phyloP scores from a whole-genome alignment of 129 eudicot genomes.

The Arctium lappa region DNA sequence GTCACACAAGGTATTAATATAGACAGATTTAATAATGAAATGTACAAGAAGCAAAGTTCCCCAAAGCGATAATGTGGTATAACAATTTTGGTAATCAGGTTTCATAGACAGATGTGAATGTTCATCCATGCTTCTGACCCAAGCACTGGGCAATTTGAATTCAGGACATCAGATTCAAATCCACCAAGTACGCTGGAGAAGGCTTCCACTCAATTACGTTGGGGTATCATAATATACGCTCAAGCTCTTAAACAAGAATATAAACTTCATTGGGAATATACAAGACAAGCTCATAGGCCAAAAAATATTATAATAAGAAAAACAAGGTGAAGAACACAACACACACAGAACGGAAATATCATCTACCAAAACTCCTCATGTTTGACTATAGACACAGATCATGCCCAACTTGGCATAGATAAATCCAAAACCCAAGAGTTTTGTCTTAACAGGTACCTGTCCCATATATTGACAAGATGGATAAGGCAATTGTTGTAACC shows the following conservation, averaged over 20 bases:
- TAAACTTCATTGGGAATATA: not conserved
- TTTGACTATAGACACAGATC: too few relatives aligned
- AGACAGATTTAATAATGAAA: not conserved
- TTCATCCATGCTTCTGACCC: not conserved
- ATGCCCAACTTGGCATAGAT: too few relatives aligned
- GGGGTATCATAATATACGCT: not conserved
- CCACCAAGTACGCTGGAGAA: not conserved
- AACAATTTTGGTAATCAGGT: not conserved
- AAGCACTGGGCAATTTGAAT: not conserved
- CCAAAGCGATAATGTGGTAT: not conserved
- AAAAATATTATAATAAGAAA: too few relatives aligned
- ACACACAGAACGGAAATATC: too few relatives aligned
- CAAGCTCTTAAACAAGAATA: slow-evolving; percentile 4
- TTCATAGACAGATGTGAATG: not conserved
- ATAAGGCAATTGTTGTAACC: too few relatives aligned
- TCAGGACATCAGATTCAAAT: not conserved
- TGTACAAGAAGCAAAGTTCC: not conserved
- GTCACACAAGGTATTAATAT: not conserved
- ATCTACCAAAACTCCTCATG: too few relatives aligned
- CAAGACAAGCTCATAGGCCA: too few relatives aligned
- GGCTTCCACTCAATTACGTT: not conserved
- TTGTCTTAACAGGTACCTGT: too few relatives aligned
- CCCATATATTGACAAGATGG: too few relatives aligned
- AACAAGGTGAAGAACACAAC: too few relatives aligned
- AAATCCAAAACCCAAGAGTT: too few relatives aligned